Percentiles rank a stretch among this genome's conserved stretches.
phyloP scores from a whole-genome alignment of 805 yeast species.

The Pichia thaimueangensis region DNA sequence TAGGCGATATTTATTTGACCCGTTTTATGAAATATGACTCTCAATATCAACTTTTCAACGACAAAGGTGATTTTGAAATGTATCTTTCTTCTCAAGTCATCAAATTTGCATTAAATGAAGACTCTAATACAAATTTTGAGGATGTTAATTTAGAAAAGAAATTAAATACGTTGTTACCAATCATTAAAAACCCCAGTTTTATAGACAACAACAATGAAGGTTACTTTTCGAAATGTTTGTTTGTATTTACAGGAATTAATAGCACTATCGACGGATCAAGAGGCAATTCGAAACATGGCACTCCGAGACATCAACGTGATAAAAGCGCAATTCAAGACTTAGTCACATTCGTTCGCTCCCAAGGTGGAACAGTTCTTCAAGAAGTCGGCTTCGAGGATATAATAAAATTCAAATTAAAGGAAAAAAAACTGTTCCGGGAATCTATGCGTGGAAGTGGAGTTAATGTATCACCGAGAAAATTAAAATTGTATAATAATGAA shows the following conservation, averaged over 20 bases:
- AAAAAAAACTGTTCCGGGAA: neutral
- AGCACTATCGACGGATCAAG: slow-evolving; percentile 1
- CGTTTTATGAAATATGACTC: slow-evolving; percentile 1
- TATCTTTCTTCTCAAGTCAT: slow-evolving; percentile 10
- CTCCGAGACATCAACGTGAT: slow-evolving; percentile 10
- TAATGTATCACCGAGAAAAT: slow-evolving; percentile 5
- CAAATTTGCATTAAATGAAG: neutral
- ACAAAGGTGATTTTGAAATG: slow-evolving; percentile 10
- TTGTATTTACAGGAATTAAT: slow-evolving; percentile 11
- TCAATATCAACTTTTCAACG: slow-evolving; percentile 15
- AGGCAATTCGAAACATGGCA: slow-evolving; percentile 4
- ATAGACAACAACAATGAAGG: slow-evolving; percentile 1
- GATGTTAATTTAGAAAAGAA: neutral
- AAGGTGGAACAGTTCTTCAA: slow-evolving; percentile 12
- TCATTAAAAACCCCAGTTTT: neutral
- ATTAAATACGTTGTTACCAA: neutral
- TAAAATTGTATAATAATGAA: neutral
- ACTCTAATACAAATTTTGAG: neutral
- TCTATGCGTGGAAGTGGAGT: neutral
- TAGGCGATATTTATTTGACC: slow-evolving; percentile 12
- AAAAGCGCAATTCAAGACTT: neutral
- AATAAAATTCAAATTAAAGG: slow-evolving; percentile 1
- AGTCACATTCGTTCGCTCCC: slow-evolving; percentile 4
- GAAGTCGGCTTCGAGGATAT: slow-evolving; percentile 12
- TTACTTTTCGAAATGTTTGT: slow-evolving; percentile 12